These are phyloP conservation scores for Kwoniella sp. DNA, from an alignment of 768 basidiomycete genomes.

Conservation along the genomic window DNA sequence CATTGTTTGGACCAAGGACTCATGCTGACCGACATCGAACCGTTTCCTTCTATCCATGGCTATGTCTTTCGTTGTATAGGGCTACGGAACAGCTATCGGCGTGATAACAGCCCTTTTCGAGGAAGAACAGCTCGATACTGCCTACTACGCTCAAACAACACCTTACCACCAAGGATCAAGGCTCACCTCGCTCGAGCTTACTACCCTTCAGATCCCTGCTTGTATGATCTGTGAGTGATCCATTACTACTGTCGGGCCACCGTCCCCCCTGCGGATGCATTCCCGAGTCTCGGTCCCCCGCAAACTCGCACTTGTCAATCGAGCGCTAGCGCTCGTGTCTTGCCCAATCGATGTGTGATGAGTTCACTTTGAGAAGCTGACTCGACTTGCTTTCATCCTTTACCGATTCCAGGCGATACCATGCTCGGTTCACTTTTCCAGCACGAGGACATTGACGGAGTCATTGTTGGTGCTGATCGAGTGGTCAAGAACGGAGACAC, in stretches of 20 bases:
- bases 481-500: slow-evolving; percentile 94
- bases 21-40: no score
- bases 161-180: slow-evolving; percentile 67
- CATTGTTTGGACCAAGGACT: no score
- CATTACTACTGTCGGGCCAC: no score
- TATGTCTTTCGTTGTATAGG: slow-evolving; percentile 61
- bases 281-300: no score
- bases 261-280: no score
- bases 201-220: slow-evolving; percentile 77
- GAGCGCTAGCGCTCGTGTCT: no score
- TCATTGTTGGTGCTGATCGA: slow-evolving; percentile 84
- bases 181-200: slow-evolving; percentile 84
- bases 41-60: no score
- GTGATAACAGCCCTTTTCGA: slow-evolving; percentile 88
- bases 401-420: slow-evolving; percentile 64
- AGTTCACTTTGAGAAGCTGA: no score
- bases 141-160: slow-evolving; percentile 90
- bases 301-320: no score
- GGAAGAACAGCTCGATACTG: slow-evolving; percentile 71
- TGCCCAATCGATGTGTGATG: no score
- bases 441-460: slow-evolving; percentile 82
- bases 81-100: slow-evolving; percentile 92
- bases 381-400: no score
- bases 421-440: slow-evolving; percentile 92
- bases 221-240: slow-evolving; percentile 78